Conservation (phyloP, 2,329 filamentous ascomycete genomes). For the Aspergillus alliaceus region DNA sequence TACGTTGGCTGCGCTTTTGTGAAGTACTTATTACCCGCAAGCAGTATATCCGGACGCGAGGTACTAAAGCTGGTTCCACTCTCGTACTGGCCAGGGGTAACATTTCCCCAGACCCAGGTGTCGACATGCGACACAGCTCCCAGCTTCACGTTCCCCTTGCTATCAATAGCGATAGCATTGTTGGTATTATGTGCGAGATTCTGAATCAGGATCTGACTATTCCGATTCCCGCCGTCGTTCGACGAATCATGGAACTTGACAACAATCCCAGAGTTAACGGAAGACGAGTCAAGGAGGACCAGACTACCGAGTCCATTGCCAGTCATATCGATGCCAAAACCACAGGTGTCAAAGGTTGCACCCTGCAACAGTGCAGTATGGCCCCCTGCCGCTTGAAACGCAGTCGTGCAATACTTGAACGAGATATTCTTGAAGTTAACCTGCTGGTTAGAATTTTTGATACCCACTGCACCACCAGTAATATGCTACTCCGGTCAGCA, state of each 20-base stretch:
- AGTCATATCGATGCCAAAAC: slow-evolving; percentile 30
- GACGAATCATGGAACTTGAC: slow-evolving; percentile 30
- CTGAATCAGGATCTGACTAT: slow-evolving; percentile 30
- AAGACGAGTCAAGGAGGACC: slow-evolving; percentile 29
- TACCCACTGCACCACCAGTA: slow-evolving; percentile 27
- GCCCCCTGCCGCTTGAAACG: slow-evolving; percentile 42
- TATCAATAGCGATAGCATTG: slow-evolving; percentile 31
- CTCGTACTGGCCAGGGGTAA: slow-evolving; percentile 29
- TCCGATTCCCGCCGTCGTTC: slow-evolving; percentile 24
- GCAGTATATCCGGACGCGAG: slow-evolving; percentile 30
- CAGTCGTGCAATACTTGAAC: slow-evolving; percentile 61
- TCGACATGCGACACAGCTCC: slow-evolving; percentile 20
- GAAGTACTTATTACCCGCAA: slow-evolving; percentile 42
- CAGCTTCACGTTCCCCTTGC: slow-evolving; percentile 20
- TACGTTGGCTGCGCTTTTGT: slow-evolving; percentile 47
- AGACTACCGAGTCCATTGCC: slow-evolving; percentile 25
- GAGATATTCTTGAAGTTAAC: slow-evolving; percentile 49
- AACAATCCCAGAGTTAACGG: slow-evolving; percentile 24
- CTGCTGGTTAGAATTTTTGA: slow-evolving; percentile 32
- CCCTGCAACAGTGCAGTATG: slow-evolving; percentile 27
- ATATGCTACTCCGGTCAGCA: slow-evolving; percentile 17
- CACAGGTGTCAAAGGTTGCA: slow-evolving; percentile 28
- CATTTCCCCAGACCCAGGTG: slow-evolving; percentile 36
- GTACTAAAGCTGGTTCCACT: slow-evolving; percentile 32
- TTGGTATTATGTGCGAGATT: slow-evolving; percentile 23